Base-by-base conservation (phyloP, 1,284 basidiomycete genomes). In the Irpex sp. region DNA sequence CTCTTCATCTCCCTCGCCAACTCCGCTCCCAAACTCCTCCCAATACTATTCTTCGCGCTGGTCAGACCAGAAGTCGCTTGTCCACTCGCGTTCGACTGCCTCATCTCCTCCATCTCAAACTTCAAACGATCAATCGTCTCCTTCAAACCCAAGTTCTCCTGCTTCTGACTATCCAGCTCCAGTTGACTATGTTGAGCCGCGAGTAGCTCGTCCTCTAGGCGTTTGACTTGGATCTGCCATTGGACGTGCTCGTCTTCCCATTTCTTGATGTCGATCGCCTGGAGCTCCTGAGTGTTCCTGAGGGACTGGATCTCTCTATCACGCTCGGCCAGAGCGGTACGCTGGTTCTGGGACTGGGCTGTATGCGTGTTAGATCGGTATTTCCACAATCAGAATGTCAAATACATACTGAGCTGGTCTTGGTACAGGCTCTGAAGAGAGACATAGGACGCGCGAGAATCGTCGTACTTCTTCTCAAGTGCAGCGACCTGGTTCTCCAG, bases 111-210 rank as follows among this genome's bases (percentile, higher is more conserved):
- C 81, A 96, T 87, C 69, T 97, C 94, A 68, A 89, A 94, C 37
- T 92, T 82, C 83, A 96, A 87, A 37, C 94, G 84, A 72, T 96
- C 94, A 68, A 97, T 96, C 0, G 94, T 96, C 79, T 97, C 94
- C 72, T 95, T 95, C 65, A 96, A 81, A 72, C 92, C 77, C 66
- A 95, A 72, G 69, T 96, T 97, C 79, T 96, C 93, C 70, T 93
- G 91, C 77, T 95, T 95, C 77, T 96, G 94, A 67, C 90, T 89
- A 62, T 95, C 92, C 39, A 96, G 82, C 63, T 87, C 83, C 0
- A 78, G 80, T 61, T 92, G 87, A 0, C 90, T 87, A 65, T 87
- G 83, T 55, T 89, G 85, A 1, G 92, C 90, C 17, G 84, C 68
- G 1, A 71, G 72, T 1, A 96, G 80, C 64, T 95, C 92, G 5